These are phyloP conservation scores for Penicillium coffeae DNA, from an alignment of 495 filamentous ascomycete species.

Conservation along the genomic window DNA sequence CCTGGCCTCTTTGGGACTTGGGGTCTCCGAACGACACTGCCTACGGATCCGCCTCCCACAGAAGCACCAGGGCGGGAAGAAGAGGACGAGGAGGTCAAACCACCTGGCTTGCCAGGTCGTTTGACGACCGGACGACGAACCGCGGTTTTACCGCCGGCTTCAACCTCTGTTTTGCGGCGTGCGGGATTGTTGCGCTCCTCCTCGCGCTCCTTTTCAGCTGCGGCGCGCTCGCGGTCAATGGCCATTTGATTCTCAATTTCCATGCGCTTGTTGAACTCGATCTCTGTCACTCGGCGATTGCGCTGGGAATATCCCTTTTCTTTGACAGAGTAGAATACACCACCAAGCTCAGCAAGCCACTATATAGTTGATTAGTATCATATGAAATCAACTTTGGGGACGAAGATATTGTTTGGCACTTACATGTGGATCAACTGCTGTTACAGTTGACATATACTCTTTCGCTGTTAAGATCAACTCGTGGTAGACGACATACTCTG, in stretches of 20 bases:
- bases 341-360: conserved; percentile 96
- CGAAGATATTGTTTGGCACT: conserved; percentile 18
- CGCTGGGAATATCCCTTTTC: conserved; percentile 94
- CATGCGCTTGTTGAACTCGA: conserved; percentile 92
- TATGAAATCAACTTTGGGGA: background rate
- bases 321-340: conserved; percentile 98
- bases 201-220: conserved; percentile 54
- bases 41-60: conserved; percentile 34
- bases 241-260: conserved; percentile 94
- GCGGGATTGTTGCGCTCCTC: conserved; percentile 33
- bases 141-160: conserved; percentile 33
- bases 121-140: conserved; percentile 38
- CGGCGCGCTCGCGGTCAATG: conserved; percentile 67
- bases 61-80: conserved; percentile 49
- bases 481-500: conserved; percentile 97
- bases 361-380: conserved; percentile 17
- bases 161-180: conserved; percentile 35
- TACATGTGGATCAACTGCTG: conserved; percentile 87
- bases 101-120: conserved; percentile 38
- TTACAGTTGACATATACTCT: conserved; percentile 98
- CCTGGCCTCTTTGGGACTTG: conserved; percentile 50
- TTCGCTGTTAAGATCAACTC: conserved; percentile 95
- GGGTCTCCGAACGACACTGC: conserved; percentile 60
- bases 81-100: conserved; percentile 34
- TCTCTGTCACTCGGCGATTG: conserved; percentile 85